A percentile compares a stretch with the other conserved stretches of the same genome.
Evolutionary conservation across 257 asterid genomes (phyloP).

Genomic region (Rauvolfia tetraphylla): DNA sequence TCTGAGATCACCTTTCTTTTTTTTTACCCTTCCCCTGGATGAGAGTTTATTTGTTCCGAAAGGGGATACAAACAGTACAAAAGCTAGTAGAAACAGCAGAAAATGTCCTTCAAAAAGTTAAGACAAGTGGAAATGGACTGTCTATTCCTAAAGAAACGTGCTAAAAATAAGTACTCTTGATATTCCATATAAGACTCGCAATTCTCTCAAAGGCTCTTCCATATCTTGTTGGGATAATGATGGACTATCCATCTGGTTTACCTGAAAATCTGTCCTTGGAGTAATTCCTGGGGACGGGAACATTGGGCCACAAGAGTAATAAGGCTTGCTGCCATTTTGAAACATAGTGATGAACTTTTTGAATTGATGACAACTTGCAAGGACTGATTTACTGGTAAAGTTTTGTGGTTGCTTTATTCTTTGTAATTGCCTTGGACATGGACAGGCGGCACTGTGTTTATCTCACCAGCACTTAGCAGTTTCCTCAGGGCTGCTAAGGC

Average conservation of each 20-base stretch:
- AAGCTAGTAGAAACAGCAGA: not conserved
- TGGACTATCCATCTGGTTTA: not conserved
- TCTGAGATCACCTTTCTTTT: not conserved
- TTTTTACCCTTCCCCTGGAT: not conserved
- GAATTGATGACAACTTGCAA: not conserved
- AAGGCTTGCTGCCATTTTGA: not conserved
- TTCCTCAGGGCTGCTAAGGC: not conserved
- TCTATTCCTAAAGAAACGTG: not conserved
- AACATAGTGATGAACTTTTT: not conserved
- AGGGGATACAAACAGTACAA: not conserved
- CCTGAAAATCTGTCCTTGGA: not conserved
- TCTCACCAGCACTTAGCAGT: not conserved
- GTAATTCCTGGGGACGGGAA: not conserved
- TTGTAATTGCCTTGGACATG: not conserved
- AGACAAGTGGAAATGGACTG: not conserved
- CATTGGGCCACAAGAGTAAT: not conserved
- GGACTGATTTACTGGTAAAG: not conserved
- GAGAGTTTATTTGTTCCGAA: not conserved
- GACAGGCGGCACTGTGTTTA: not conserved
- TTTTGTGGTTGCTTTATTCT: not conserved
- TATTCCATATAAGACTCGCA: not conserved
- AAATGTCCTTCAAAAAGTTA: not conserved
- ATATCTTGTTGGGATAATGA: not conserved
- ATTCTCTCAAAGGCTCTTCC: not conserved
- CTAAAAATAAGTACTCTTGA: not conserved